These are phyloP conservation scores for Solanum piurae DNA, from an alignment of 257 asterid species.

Conservation along the genomic window DNA sequence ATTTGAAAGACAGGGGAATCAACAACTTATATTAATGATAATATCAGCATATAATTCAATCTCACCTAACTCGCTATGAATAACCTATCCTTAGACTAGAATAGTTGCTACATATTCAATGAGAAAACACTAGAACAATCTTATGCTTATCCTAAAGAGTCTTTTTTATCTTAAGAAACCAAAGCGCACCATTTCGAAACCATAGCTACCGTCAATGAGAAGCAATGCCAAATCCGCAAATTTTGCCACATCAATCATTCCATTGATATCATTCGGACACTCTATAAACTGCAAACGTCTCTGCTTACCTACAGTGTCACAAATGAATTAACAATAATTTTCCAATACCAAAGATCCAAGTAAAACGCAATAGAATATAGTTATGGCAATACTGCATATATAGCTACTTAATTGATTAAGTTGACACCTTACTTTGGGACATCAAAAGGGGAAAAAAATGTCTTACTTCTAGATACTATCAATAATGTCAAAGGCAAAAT, in stretches of 20 bases:
- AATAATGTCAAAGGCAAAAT: background rate
- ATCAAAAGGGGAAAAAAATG: background rate
- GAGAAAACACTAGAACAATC: background rate
- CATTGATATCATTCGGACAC: slow-evolving; percentile 96
- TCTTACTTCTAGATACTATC: background rate
- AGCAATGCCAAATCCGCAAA: slow-evolving; percentile 90
- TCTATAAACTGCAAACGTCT: slow-evolving; percentile 92
- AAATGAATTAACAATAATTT: background rate
- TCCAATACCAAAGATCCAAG: background rate
- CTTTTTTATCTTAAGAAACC: background rate
- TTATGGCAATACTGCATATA: background rate
- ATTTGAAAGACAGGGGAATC: background rate
- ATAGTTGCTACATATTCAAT: background rate
- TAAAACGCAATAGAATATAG: background rate
- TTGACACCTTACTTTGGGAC: background rate
- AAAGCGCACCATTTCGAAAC: slow-evolving; percentile 88
- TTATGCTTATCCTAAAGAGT: background rate
- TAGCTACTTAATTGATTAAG: background rate
- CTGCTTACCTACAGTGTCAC: slow-evolving; percentile 55
- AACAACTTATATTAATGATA: background rate
- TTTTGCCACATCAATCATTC: slow-evolving; percentile 97
- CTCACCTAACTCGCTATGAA: background rate
- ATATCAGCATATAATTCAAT: background rate
- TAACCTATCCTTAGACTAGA: background rate
- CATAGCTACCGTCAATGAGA: slow-evolving; percentile 96